Conservation (phyloP, 1,284 basidiomycete species). For the Meira miltonrushii region DNA sequence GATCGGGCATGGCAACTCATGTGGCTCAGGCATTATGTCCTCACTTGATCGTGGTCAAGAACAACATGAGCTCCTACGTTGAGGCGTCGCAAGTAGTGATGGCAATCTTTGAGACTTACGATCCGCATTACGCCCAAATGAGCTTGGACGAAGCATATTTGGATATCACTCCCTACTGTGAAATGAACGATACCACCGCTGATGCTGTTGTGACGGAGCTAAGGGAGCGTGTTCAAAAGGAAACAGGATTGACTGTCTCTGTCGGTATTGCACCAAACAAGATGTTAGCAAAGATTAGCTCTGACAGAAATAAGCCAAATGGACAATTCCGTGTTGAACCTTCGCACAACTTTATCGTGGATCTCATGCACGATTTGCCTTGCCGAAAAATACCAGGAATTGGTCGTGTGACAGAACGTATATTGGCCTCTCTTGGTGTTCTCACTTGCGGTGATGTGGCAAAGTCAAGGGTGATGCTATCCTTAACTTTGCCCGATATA, state of each 20-base stretch:
- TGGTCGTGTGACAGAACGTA: constrained; percentile 46
- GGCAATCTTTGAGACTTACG: constrained; percentile 66
- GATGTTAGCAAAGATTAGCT: constrained; percentile 78
- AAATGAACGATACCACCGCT: constrained; percentile 62
- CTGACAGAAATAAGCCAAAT: constrained; percentile 62
- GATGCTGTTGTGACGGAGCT: constrained; percentile 65
- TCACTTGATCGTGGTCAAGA: constrained; percentile 69
- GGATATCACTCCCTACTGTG: constrained; percentile 70
- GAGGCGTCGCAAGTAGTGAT: constrained; percentile 49
- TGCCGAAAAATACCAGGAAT: constrained; percentile 49
- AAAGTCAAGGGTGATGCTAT: constrained; percentile 38
- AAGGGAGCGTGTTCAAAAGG: constrained; percentile 25
- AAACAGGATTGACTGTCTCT: constrained; percentile 72
- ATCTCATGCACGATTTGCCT: constrained; percentile 40
- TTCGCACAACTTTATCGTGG: constrained; percentile 30
- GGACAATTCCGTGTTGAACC: constrained; percentile 39
- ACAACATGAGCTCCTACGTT: constrained; percentile 51
- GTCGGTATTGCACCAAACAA: constrained; percentile 61
- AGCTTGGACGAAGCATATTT: constrained; percentile 84
- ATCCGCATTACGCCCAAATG: constrained; percentile 71
- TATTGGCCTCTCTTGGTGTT: constrained; percentile 39
- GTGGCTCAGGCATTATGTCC: constrained; percentile 91
- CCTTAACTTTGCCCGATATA: constrained; percentile 32
- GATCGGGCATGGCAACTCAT: constrained; percentile 62
- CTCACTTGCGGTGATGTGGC: constrained; percentile 47